Percentiles rank a stretch among this genome's conserved stretches.
Evolutionary conservation across 2,329 filamentous ascomycete species (phyloP).

Genomic region (Orbilia blumenaviensis): DNA sequence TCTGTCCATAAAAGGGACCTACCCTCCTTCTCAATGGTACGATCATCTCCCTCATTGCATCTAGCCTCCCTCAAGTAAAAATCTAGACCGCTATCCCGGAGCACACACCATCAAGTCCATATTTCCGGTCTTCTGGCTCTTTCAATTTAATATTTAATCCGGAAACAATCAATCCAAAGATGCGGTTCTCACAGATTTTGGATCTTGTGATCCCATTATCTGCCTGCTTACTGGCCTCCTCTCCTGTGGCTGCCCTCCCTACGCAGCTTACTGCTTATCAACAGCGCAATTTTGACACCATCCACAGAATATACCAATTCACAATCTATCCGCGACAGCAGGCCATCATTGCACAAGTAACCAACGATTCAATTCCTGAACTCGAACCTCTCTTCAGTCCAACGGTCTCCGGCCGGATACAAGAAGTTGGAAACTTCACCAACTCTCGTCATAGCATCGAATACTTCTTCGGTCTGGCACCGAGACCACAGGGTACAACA

Average conservation of each 20-base stretch:
- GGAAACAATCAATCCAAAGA: neutral
- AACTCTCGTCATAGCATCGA: constrained; percentile 63
- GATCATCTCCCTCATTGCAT: neutral
- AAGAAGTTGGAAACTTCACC: constrained; percentile 62
- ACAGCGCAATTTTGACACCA: constrained; percentile 57
- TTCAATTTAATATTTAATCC: neutral
- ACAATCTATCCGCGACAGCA: constrained; percentile 62
- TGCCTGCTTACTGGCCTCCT: neutral
- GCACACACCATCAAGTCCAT: neutral
- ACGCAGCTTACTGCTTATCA: neutral
- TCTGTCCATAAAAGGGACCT: constrained; percentile 1
- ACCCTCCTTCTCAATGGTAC: neutral
- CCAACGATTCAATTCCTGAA: constrained; percentile 59
- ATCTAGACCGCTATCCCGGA: neutral
- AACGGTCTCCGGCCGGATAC: constrained; percentile 61
- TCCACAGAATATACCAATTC: constrained; percentile 61
- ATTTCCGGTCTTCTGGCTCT: neutral
- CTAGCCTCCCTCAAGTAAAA: neutral
- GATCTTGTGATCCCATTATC: neutral
- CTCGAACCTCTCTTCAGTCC: constrained; percentile 60
- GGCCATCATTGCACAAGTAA: constrained; percentile 60
- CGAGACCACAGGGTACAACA: constrained; percentile 1
- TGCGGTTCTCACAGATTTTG: neutral
- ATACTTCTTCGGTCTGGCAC: constrained; percentile 58
- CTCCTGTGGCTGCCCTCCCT: neutral